Percentiles rank a stretch among this genome's conserved stretches.
phyloP scores from a whole-genome alignment of 2,329 filamentous ascomycete species.

The Pseudopithomyces maydicus region DNA sequence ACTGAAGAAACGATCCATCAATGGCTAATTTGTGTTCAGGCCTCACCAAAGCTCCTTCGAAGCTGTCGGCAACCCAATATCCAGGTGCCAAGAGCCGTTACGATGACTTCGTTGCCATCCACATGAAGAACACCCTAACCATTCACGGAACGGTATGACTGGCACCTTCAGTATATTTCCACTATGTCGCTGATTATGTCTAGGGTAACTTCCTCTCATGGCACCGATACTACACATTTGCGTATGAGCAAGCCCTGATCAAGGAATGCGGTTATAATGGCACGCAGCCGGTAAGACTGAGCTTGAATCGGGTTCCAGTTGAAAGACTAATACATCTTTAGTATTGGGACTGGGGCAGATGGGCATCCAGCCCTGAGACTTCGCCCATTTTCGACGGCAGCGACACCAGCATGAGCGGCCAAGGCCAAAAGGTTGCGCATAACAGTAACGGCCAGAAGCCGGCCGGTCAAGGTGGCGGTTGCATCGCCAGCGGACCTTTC shows the following conservation, averaged over 20 bases:
- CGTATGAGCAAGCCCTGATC: conserved; percentile 49
- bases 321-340: conserved; percentile 10
- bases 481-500: conserved; percentile 59
- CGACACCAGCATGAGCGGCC: conserved; percentile 54
- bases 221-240: conserved; percentile 50
- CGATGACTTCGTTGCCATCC: conserved; percentile 44
- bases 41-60: conserved; percentile 30
- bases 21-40: conserved; percentile 9
- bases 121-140: conserved; percentile 42
- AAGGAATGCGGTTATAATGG: conserved; percentile 52
- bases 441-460: conserved; percentile 42
- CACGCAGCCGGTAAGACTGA: conserved; percentile 43
- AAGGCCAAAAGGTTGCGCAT: conserved; percentile 47
- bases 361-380: conserved; percentile 49
- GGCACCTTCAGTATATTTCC: neutral
- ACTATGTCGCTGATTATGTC: neutral
- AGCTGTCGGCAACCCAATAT: conserved; percentile 23
- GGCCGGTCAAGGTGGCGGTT: conserved; percentile 61
- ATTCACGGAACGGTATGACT: conserved; percentile 39
- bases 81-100: conserved; percentile 41
- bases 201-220: conserved; percentile 45
- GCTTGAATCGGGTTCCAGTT: conserved; percentile 14
- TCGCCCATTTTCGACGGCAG: conserved; percentile 64
- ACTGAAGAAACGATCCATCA: neutral
- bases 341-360: conserved; percentile 62